phyloP scores from a whole-genome alignment of 306 rosid genomes.

The Begonia fuchsioides region DNA sequence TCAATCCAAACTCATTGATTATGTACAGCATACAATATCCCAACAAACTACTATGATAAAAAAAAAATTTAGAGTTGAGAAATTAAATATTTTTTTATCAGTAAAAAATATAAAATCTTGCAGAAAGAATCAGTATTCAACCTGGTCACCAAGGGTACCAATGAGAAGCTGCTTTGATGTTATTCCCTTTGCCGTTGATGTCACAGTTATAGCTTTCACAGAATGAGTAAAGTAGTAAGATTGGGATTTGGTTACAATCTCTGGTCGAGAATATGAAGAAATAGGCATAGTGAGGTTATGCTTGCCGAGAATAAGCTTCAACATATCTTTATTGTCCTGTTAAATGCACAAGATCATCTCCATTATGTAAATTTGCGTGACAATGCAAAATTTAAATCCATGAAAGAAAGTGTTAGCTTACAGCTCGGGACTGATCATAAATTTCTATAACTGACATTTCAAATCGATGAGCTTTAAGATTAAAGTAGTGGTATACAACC shows the following conservation, averaged over 20 bases:
- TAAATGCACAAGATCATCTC: not conserved
- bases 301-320: constrained; percentile 90
- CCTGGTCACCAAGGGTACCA: constrained; percentile 93
- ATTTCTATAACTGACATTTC: constrained; percentile 97
- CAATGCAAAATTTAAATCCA: too few species aligned
- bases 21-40: not conserved
- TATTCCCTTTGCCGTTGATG: constrained; percentile 88
- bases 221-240: constrained; percentile 85
- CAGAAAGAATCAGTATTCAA: constrained; percentile 10
- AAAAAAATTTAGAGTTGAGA: too few species aligned
- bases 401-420: constrained; percentile 19
- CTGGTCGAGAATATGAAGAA: constrained; percentile 82
- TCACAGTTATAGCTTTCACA: constrained; percentile 78
- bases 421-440: constrained; percentile 94
- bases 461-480: constrained; percentile 93
- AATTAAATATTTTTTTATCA: too few species aligned
- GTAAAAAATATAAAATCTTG: constrained; percentile 1
- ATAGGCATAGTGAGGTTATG: constrained; percentile 89
- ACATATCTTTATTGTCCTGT: constrained; percentile 84
- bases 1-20: constrained; percentile 5
- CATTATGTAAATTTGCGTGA: too few species aligned
- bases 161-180: constrained; percentile 93
- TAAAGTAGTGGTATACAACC: constrained; percentile 98
- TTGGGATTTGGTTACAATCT: constrained; percentile 60
- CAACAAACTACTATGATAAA: too few species aligned